Percentiles rank a stretch among this genome's conserved stretches.
These are phyloP conservation scores for Ceratocystis eucalypticola DNA, from an alignment of 2,329 filamentous ascomycete genomes.

Conservation along the genomic window DNA sequence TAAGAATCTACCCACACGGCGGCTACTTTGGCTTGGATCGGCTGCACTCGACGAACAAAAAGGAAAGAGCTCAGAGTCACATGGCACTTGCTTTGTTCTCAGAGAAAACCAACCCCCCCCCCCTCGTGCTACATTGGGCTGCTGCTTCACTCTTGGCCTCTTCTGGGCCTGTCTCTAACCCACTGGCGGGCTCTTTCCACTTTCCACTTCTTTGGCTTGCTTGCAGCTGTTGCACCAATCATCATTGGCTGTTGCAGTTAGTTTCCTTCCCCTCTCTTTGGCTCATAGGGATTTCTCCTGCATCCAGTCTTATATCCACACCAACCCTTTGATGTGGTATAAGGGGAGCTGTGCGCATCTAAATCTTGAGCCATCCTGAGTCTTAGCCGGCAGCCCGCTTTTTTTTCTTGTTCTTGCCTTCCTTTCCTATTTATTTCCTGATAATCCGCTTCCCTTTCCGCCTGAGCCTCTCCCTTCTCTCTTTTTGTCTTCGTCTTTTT, in stretches of 20 bases:
- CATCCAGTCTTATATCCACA: neutral
- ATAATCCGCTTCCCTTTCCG: neutral
- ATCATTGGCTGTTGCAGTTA: neutral
- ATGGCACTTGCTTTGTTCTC: neutral
- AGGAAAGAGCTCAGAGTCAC: neutral
- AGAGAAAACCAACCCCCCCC: too few species aligned
- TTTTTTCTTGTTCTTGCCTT: neutral
- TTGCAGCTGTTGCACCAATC: neutral
- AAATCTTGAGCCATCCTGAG: neutral
- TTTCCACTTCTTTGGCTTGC: neutral
- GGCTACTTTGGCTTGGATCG: neutral
- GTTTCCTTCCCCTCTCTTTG: neutral
- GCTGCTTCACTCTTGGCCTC: neutral
- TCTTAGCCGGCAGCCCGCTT: neutral
- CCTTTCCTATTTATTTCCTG: neutral
- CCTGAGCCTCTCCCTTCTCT: neutral
- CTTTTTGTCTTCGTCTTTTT: neutral
- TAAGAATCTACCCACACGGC: neutral
- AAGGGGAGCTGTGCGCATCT: neutral
- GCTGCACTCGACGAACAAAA: neutral
- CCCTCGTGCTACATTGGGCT: neutral
- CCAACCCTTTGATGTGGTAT: neutral
- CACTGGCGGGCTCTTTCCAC: neutral
- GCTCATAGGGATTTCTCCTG: neutral
- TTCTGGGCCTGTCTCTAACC: neutral